Base-by-base conservation (phyloP, 2,329 filamentous ascomycete genomes). In the Fonsecaea multimorphosa region DNA sequence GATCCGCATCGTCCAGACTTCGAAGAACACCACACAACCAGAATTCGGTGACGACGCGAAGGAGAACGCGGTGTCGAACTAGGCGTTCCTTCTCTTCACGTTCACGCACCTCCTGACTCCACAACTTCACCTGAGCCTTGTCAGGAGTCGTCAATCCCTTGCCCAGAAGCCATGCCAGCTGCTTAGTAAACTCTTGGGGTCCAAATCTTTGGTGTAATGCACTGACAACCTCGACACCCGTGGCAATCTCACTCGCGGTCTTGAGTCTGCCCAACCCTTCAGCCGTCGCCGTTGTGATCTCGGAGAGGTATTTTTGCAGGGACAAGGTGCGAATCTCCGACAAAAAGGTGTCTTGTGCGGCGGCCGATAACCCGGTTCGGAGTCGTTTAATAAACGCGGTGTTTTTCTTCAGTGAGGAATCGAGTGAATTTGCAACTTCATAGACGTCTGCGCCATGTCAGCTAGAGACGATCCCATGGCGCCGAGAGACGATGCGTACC, bases 341-440 rank as follows among this genome's bases (percentile, higher is more conserved):
- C 55, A 97, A 82, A 79, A 98, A 96, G 65, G 92, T 95, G 71
- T 86, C 83, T 61, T 93, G 87, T 62, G 91, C 91, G 63, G 92
- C 84, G 56, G 91, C 82, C 69, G 91, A 93, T 69, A 98, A 89
- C 66, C 92, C 91, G 65, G 94, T 97, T 73, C 94, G 91, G 63
- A 98, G 85, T 74, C 94, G 92, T 80, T 97, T 97, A 76, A 98
- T 98, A 78, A 98, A 97, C 71, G 93, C 93, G 3, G 94, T 98
- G 74, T 98, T 98, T 83, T 97, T 98, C 82, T 97, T 97, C 78
- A 98, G 85, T 58, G 93, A 95, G 59, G 94, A 97, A 79, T 98
- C 94, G 75, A 98, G 89, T 32, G 91, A 90, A 75, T 86, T 86
- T 78, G 87, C 89, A 72, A 95, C 88, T 61, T 87, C 80, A 75